Evolutionary conservation across 164 flowering plant species (phyloP).

Genomic region (Euptelea pleiosperma): DNA sequence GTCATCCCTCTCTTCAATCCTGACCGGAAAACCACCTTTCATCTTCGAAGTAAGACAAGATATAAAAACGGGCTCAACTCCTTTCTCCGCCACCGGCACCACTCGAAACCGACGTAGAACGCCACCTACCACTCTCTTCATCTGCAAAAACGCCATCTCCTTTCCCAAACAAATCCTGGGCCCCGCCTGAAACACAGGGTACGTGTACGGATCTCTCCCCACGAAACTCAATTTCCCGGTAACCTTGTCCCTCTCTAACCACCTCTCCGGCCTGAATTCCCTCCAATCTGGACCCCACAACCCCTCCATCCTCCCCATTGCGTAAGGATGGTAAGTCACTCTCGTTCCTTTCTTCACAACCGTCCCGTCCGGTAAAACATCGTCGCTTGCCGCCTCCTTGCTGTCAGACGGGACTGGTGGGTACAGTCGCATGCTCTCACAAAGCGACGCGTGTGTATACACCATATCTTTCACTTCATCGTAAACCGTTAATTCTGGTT

Average conservation of each 20-base stretch:
- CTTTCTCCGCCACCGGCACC: conserved; percentile 15
- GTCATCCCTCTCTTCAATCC: conserved; percentile 16
- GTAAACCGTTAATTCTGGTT: conserved; percentile 6
- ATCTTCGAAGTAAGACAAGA: conserved; percentile 23
- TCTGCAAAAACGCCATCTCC: conserved; percentile 33
- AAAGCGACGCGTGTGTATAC: conserved; percentile 43
- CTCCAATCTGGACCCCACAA: conserved; percentile 49
- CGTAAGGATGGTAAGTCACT: conserved; percentile 44
- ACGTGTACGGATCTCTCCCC: conserved; percentile 28
- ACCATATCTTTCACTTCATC: conserved; percentile 41
- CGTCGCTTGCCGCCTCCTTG: conserved; percentile 36
- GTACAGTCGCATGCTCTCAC: conserved; percentile 50
- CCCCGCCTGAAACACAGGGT: conserved; percentile 36
- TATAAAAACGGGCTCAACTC: conserved; percentile 15
- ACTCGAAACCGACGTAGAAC: conserved; percentile 19
- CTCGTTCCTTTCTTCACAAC: conserved; percentile 39
- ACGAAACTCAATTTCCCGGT: conserved; percentile 28
- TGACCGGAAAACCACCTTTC: conserved; percentile 38
- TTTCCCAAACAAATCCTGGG: conserved; percentile 35
- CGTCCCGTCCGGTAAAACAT: conserved; percentile 54
- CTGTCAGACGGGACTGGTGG: conserved; percentile 44
- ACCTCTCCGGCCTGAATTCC: conserved; percentile 47
- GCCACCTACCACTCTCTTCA: conserved; percentile 18
- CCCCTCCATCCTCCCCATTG: conserved; percentile 51
- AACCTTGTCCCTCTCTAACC: conserved; percentile 31